These are phyloP conservation scores for Pyrenophora graminea DNA, from an alignment of 2,329 filamentous ascomycete species.

Conservation along the genomic window DNA sequence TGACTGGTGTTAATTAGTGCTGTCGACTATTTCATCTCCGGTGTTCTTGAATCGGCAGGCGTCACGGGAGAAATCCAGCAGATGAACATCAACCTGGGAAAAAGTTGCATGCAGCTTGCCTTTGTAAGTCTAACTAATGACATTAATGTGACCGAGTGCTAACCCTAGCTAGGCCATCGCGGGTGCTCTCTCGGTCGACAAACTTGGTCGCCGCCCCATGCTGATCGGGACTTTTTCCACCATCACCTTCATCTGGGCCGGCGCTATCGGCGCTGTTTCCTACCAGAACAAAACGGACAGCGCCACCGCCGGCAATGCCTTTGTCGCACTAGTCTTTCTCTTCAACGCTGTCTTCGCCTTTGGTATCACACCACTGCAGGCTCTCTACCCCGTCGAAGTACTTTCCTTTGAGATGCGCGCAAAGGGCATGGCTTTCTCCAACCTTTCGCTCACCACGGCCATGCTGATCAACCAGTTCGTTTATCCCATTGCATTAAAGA, in stretches of 20 bases:
- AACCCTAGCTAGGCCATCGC: slow-evolving; percentile 28
- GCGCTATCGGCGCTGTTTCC: slow-evolving; percentile 25
- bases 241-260: slow-evolving; percentile 33
- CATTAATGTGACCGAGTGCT: neutral
- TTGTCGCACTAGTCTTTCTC: slow-evolving; percentile 41
- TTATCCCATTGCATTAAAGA: slow-evolving; percentile 30
- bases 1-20: slow-evolving; percentile 19
- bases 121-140: slow-evolving; percentile 20
- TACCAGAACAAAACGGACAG: slow-evolving; percentile 18
- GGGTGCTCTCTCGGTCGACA: slow-evolving; percentile 42
- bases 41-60: slow-evolving; percentile 44
- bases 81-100: slow-evolving; percentile 45
- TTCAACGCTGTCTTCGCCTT: slow-evolving; percentile 41
- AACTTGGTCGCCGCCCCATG: slow-evolving; percentile 39
- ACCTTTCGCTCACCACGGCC: slow-evolving; percentile 24
- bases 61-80: slow-evolving; percentile 38
- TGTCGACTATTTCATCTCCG: slow-evolving; percentile 37
- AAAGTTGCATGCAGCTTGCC: slow-evolving; percentile 40
- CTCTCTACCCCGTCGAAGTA: slow-evolving; percentile 42
- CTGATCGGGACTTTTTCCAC: slow-evolving; percentile 32
- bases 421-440: slow-evolving; percentile 38
- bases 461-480: slow-evolving; percentile 39
- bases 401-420: slow-evolving; percentile 43
- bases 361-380: slow-evolving; percentile 44
- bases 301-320: slow-evolving; percentile 28